Conservation (phyloP, 352 stramenopile species). For the Phytopythium boreale region DNA sequence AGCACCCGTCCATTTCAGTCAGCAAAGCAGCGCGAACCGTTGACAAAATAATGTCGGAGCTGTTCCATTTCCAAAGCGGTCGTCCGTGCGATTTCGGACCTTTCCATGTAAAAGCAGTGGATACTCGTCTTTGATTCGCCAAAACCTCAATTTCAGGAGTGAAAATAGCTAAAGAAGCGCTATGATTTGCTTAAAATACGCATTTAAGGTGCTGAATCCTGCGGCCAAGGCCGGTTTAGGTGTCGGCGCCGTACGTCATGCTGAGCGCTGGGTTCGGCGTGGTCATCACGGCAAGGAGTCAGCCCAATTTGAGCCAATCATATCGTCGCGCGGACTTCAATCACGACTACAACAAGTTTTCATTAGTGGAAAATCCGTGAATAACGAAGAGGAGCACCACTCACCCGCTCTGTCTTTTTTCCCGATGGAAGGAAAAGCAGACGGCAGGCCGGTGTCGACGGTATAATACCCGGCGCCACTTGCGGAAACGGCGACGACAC, state of each 20-base stretch:
- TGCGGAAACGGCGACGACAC: not conserved
- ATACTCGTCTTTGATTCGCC: not conserved
- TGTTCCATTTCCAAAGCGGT: no score
- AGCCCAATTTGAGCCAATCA: not conserved
- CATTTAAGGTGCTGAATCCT: not conserved
- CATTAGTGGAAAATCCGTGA: not conserved
- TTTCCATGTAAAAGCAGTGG: not conserved
- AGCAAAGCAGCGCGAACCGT: not conserved
- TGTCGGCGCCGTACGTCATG: not conserved
- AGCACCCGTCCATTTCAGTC: not conserved
- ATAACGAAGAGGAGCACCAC: not conserved
- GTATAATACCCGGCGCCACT: not conserved
- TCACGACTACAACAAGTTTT: not conserved
- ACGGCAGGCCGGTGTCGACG: not conserved
- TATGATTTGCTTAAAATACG: not conserved
- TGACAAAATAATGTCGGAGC: no score
- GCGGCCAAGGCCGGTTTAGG: not conserved
- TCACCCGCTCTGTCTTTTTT: not conserved
- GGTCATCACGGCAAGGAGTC: not conserved
- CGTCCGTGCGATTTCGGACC: no score
- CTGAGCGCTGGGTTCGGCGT: not conserved
- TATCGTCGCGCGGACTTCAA: not conserved
- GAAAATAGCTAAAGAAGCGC: not conserved
- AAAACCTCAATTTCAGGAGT: not conserved
- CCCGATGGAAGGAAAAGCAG: not conserved